Evolutionary conservation across 1,284 basidiomycete species (phyloP).

Genomic region (Tausonia pullulans): DNA sequence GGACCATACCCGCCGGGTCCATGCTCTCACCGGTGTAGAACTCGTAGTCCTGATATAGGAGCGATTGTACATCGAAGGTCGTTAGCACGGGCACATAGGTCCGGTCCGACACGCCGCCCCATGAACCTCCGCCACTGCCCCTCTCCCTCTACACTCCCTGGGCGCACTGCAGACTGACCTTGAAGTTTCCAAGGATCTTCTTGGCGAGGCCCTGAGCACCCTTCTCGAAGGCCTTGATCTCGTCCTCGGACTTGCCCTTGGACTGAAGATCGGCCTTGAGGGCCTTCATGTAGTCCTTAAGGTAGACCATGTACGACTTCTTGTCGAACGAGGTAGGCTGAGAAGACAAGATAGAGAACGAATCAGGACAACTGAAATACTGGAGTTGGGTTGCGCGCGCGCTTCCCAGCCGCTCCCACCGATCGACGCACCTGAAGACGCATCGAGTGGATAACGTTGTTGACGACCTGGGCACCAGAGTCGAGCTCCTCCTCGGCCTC

Average conservation of each 20-base stretch:
- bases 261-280: constrained; percentile 53
- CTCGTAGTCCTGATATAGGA: constrained; percentile 29
- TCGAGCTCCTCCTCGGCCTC: constrained; percentile 74
- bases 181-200: constrained; percentile 83
- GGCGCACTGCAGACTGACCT: constrained; percentile 26
- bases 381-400: too few relatives aligned
- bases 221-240: constrained; percentile 73
- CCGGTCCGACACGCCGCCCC: background rate
- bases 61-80: background rate
- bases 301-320: constrained; percentile 71
- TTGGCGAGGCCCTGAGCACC: constrained; percentile 65
- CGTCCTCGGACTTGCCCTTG: constrained; percentile 24
- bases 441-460: constrained; percentile 90
- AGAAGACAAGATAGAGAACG: background rate
- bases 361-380: background rate
- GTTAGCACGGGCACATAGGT: background rate
- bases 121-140: constrained; percentile 50
- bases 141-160: too few relatives aligned
- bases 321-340: constrained; percentile 72
- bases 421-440: constrained; percentile 51
- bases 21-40: constrained; percentile 73
- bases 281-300: constrained; percentile 83
- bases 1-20: constrained; percentile 82
- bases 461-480: constrained; percentile 63
- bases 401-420: too few relatives aligned